Percentiles rank a stretch among this genome's conserved stretches.
Conservation (phyloP, 2,329 filamentous ascomycete genomes). For the Aspergillus pseudoviridinutans region DNA sequence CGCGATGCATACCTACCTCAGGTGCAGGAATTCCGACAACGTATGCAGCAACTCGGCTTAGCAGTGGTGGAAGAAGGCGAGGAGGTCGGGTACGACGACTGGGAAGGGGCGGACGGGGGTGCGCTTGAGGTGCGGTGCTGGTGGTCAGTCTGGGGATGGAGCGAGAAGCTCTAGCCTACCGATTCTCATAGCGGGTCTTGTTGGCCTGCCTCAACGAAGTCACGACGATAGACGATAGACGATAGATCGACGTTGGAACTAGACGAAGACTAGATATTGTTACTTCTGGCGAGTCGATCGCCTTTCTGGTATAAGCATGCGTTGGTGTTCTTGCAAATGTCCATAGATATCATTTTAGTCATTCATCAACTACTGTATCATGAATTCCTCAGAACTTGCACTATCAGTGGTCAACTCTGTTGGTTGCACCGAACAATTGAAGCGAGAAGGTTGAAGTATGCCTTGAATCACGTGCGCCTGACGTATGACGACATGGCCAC, state of each 20-base stretch:
- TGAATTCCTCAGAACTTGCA: not conserved
- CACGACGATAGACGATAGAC: slow-evolving; percentile 28
- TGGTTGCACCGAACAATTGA: not conserved
- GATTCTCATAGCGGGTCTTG: not conserved
- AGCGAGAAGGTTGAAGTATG: not conserved
- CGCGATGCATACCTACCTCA: slow-evolving; percentile 65
- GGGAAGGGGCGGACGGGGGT: slow-evolving; percentile 41
- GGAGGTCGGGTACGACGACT: slow-evolving; percentile 47
- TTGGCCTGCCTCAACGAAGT: slow-evolving; percentile 18
- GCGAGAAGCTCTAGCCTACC: slow-evolving; percentile 28
- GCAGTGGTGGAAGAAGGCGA: slow-evolving; percentile 49
- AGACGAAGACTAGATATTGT: slow-evolving; percentile 1
- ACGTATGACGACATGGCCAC: not conserved
- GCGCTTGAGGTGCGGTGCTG: slow-evolving; percentile 43
- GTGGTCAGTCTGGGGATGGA: slow-evolving; percentile 47
- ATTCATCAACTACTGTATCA: not conserved
- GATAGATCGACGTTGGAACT: slow-evolving; percentile 5
- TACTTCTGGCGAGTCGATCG: not conserved
- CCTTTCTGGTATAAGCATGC: not conserved
- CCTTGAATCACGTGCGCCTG: not conserved
- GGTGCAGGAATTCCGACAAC: slow-evolving; percentile 57
- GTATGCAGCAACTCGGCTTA: slow-evolving; percentile 55
- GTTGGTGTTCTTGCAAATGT: not conserved
- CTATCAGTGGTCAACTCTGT: not conserved
- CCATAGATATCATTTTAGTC: not conserved